Percentiles rank a stretch among this genome's conserved stretches.
phyloP scores from a whole-genome alignment of 192 early-diverging fungal genomes.

The Gryganskiella cystojenkinii region DNA sequence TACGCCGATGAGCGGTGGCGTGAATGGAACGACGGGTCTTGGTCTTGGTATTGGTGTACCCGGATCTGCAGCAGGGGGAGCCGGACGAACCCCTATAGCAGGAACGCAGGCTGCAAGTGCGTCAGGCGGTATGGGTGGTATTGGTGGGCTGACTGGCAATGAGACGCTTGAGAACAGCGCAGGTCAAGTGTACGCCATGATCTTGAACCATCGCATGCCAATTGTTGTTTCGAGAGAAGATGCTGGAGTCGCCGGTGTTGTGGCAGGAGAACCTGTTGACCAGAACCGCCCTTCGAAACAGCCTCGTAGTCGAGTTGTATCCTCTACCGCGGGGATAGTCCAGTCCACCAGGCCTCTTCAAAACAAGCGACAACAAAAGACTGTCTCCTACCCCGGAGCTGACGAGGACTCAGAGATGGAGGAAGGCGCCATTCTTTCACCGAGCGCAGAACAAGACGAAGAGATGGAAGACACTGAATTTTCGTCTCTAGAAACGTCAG shows the following conservation, averaged over 20 bases:
- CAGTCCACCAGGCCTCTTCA: too few relatives aligned
- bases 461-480: too few relatives aligned
- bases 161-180: slow-evolving; percentile 34
- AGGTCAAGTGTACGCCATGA: slow-evolving; percentile 55
- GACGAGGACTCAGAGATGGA: slow-evolving; percentile 32
- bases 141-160: slow-evolving; percentile 23
- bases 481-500: neutral
- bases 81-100: neutral
- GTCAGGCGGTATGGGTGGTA: slow-evolving; percentile 20
- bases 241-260: neutral
- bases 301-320: too few relatives aligned
- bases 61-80: slow-evolving; percentile 1
- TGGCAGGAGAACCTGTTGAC: neutral
- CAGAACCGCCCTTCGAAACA: neutral
- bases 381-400: too few relatives aligned
- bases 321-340: too few relatives aligned
- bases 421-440: neutral
- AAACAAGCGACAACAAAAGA: too few relatives aligned
- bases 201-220: slow-evolving; percentile 63
- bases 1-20: slow-evolving; percentile 1
- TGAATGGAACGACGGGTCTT: neutral
- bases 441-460: too few relatives aligned
- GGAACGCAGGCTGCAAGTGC: neutral
- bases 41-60: slow-evolving; percentile 13
- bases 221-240: slow-evolving; percentile 51